A percentile compares a stretch with the other conserved stretches of the same genome.
Conservation (phyloP, 169 alveolate genomes). For the Plasmodium gaboni region DNA sequence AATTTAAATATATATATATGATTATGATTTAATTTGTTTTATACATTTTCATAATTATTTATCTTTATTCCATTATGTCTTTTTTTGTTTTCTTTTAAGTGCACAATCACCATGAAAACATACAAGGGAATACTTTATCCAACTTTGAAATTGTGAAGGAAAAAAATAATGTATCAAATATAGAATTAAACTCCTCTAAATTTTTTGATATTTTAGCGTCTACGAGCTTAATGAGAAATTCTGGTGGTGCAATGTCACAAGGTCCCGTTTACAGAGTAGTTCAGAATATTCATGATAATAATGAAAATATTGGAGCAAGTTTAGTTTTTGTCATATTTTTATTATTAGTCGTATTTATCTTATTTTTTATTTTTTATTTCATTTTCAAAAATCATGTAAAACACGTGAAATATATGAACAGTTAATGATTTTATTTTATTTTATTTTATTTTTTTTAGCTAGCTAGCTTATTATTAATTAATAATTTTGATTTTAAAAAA, state of each 20-base stretch:
- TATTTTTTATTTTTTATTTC: constrained; percentile 65
- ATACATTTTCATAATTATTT: neutral
- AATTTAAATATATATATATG: constrained; percentile 4
- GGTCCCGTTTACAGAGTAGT: constrained; percentile 37
- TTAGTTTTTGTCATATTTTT: constrained; percentile 39
- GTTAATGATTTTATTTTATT: neutral
- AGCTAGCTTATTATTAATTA: too few relatives aligned
- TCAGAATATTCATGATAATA: constrained; percentile 54
- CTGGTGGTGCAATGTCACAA: neutral
- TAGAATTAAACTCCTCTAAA: constrained; percentile 45
- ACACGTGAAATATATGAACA: constrained; percentile 58
- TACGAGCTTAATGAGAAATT: constrained; percentile 48
- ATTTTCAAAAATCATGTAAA: constrained; percentile 64
- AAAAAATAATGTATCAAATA: constrained; percentile 42
- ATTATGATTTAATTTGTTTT: too few relatives aligned
- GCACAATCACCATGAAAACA: constrained; percentile 10
- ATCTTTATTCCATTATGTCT: neutral
- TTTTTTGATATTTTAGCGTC: constrained; percentile 35
- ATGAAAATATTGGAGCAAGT: constrained; percentile 64
- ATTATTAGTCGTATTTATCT: constrained; percentile 33
- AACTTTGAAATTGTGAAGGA: constrained; percentile 70
- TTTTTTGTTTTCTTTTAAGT: constrained; percentile 16
- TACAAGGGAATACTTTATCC: constrained; percentile 11
- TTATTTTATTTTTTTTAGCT: neutral
- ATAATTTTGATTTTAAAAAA: too few relatives aligned